These are phyloP conservation scores for Kokia cookei DNA, from an alignment of 441 rosid genomes.

Conservation along the genomic window DNA sequence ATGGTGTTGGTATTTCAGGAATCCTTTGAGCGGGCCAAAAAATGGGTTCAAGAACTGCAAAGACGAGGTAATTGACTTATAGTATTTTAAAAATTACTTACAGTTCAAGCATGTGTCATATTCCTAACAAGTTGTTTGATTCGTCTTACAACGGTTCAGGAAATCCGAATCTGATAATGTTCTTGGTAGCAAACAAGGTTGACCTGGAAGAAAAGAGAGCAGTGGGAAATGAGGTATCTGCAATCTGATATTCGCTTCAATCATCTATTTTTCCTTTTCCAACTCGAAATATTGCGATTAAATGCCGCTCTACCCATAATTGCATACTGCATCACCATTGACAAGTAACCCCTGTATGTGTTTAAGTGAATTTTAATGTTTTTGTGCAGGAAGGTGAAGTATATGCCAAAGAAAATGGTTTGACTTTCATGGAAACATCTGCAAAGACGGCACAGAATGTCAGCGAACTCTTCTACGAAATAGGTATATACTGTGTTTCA, in stretches of 20 bases:
- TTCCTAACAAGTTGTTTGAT: neutral
- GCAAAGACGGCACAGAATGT: constrained; percentile 80
- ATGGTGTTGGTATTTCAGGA: constrained; percentile 33
- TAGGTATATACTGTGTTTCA: constrained; percentile 33
- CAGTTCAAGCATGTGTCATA: neutral
- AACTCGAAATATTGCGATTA: neutral
- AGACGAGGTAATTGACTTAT: constrained; percentile 48
- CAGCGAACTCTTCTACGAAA: constrained; percentile 81
- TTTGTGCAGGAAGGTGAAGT: constrained; percentile 60
- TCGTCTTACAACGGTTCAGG: constrained; percentile 28
- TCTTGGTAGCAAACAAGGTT: constrained; percentile 71
- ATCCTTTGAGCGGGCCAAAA: constrained; percentile 58
- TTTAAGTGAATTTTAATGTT: neutral
- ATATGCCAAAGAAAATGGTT: constrained; percentile 66
- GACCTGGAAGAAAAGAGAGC: constrained; percentile 61
- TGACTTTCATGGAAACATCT: constrained; percentile 66
- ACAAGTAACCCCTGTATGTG: neutral
- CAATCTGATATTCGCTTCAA: neutral
- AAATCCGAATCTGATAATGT: constrained; percentile 59
- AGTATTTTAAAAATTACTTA: neutral
- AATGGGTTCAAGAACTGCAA: constrained; percentile 73
- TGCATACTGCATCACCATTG: too few species aligned
- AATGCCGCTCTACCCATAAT: too few species aligned
- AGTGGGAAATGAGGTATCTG: constrained; percentile 53
- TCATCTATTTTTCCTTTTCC: neutral